A percentile compares a stretch with the other conserved stretches of the same genome.
These are phyloP conservation scores for Sphagnum tenellum DNA, from an alignment of 225 moss, liverwort and hornwort species.

Conservation along the genomic window DNA sequence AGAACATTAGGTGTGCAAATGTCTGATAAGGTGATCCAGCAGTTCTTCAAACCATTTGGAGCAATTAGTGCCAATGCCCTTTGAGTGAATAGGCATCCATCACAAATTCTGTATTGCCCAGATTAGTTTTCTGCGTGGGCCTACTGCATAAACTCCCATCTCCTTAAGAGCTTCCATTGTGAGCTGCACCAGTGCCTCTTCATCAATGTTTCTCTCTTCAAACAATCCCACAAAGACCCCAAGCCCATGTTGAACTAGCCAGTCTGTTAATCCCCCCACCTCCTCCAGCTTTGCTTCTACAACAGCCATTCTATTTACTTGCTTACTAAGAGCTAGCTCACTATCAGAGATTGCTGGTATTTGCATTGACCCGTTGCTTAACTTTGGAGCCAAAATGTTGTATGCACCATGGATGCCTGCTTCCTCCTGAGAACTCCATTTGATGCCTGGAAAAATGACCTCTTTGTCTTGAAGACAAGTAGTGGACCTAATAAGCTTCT, in stretches of 20 bases:
- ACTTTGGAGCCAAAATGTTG: no score
- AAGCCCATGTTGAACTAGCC: conserved; percentile 36
- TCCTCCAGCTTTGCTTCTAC: conserved; percentile 33
- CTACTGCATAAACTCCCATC: conserved; percentile 52
- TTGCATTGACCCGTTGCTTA: no score
- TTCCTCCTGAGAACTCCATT: conserved; percentile 7
- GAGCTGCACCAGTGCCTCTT: conserved; percentile 35
- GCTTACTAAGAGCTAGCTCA: conserved; percentile 3
- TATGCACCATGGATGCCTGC: no score
- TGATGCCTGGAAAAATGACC: conserved; percentile 8
- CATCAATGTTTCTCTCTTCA: conserved; percentile 37
- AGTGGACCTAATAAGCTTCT: conserved; percentile 6
- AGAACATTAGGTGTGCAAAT: no score
- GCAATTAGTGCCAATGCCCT: no score
- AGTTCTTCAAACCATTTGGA: no score
- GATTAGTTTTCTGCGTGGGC: conserved; percentile 51
- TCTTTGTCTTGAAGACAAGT: conserved; percentile 7
- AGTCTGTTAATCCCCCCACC: conserved; percentile 43
- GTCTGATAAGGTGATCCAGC: no score
- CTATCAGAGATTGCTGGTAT: neutral
- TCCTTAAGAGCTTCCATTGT: conserved; percentile 50
- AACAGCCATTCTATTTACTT: conserved; percentile 16
- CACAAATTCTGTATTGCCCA: conserved; percentile 39
- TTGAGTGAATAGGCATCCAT: conserved; percentile 1
- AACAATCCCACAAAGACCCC: conserved; percentile 47